Evolutionary conservation across 179 eudicot genomes (phyloP).

Genomic region (Vitellaria paradoxa): DNA sequence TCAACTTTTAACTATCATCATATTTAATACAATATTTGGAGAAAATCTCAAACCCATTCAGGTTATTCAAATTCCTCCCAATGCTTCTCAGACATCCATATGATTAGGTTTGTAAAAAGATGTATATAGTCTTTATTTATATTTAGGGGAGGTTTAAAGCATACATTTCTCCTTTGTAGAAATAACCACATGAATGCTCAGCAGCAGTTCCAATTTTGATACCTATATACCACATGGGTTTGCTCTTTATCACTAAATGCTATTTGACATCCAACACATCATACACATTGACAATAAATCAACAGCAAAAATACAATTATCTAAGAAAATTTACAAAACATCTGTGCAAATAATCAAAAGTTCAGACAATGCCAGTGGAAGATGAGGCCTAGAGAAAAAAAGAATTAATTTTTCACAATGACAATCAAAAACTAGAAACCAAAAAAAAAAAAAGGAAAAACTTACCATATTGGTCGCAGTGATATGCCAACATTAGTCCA

Average conservation of each 20-base stretch:
- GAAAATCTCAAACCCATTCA: not conserved
- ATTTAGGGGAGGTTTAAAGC: not conserved
- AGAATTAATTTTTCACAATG: not conserved
- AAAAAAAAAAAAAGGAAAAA: not conserved
- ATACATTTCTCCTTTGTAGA: not conserved
- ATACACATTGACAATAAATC: not conserved
- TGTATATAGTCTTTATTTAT: too few relatives aligned
- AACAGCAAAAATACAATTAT: not conserved
- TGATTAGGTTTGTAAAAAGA: too few relatives aligned
- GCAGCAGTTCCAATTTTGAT: not conserved
- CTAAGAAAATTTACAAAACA: not conserved
- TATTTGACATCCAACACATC: not conserved
- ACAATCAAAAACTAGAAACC: not conserved
- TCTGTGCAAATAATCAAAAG: not conserved
- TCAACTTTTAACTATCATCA: not conserved
- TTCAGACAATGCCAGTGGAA: not conserved
- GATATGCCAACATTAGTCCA: conserved; percentile 82
- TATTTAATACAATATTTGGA: not conserved
- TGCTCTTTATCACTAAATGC: not conserved
- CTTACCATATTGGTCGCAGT: conserved; percentile 85
- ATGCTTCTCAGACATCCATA: not conserved
- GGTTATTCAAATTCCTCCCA: not conserved
- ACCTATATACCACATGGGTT: not conserved
- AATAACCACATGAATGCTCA: not conserved
- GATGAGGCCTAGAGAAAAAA: conserved; percentile 3